Conservation (phyloP, 176 grass and related monocot species). For the Sorghum bicolor region DNA sequence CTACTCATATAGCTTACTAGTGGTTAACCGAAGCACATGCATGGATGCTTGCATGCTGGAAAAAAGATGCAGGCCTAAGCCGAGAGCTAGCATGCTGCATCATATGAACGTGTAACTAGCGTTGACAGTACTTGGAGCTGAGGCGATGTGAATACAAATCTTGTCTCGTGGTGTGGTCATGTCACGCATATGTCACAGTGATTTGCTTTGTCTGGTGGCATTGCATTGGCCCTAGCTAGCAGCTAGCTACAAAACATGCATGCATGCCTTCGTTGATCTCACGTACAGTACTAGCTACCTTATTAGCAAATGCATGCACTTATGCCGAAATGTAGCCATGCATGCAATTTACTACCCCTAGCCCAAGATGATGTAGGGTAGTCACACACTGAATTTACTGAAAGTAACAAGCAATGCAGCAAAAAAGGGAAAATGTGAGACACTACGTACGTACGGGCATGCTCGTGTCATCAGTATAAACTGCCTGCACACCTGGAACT, state of each 20-base stretch:
- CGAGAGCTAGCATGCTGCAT: not conserved
- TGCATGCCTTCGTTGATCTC: not conserved
- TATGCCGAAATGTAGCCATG: not conserved
- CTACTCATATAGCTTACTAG: not conserved
- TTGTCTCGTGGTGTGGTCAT: conserved; percentile 9
- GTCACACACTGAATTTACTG: not conserved
- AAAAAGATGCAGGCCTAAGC: not conserved
- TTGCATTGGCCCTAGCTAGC: not conserved
- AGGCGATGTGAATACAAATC: not conserved
- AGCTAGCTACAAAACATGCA: not conserved
- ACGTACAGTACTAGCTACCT: no score
- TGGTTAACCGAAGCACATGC: conserved; percentile 21
- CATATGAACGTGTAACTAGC: not conserved
- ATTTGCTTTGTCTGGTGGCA: conserved; percentile 16
- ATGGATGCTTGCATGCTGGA: not conserved
- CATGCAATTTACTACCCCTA: not conserved
- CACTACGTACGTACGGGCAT: not conserved
- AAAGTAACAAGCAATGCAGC: not conserved
- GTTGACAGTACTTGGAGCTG: not conserved
- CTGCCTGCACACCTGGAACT: not conserved
- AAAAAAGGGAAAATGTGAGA: not conserved
- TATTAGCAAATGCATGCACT: not conserved
- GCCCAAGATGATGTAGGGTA: no score
- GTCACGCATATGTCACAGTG: not conserved
- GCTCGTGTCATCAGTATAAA: not conserved